These are phyloP conservation scores for Hebeloma cylindrosporum DNA, from an alignment of 768 basidiomycete genomes.

Conservation along the genomic window DNA sequence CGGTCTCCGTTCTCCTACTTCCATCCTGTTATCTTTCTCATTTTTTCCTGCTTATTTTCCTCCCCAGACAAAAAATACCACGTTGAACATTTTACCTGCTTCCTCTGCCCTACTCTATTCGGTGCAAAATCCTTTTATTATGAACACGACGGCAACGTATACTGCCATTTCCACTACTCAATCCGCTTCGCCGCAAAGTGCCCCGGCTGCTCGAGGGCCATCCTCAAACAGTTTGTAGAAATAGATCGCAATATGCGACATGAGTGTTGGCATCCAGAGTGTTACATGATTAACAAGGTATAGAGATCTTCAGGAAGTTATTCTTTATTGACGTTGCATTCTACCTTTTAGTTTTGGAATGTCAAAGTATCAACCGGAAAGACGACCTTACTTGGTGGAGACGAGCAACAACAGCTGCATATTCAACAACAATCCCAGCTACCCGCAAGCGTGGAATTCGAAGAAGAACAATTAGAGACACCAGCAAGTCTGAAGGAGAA, in stretches of 20 bases:
- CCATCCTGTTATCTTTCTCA: slow-evolving; percentile 3
- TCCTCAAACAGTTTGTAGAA: slow-evolving; percentile 98
- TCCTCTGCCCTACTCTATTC: slow-evolving; percentile 92
- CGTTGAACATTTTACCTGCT: slow-evolving; percentile 99
- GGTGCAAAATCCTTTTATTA: slow-evolving; percentile 99
- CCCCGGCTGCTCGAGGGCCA: slow-evolving; percentile 95
- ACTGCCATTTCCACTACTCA: slow-evolving; percentile 99
- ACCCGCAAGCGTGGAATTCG: too few species aligned
- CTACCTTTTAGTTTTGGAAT: slow-evolving; percentile 85
- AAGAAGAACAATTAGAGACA: slow-evolving; percentile 82
- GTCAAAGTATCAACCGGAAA: slow-evolving; percentile 85
- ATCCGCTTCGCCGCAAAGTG: slow-evolving; percentile 99
- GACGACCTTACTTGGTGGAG: too few species aligned
- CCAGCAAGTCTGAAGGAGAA: slow-evolving; percentile 81
- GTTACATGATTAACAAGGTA: slow-evolving; percentile 99
- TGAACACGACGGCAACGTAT: slow-evolving; percentile 97
- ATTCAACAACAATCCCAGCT: too few species aligned
- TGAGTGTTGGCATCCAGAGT: slow-evolving; percentile 99
- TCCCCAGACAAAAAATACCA: slow-evolving; percentile 93
- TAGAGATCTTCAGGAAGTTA: slow-evolving; percentile 19
- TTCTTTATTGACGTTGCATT: background rate
- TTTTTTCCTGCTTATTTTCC: too few species aligned
- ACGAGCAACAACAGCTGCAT: too few species aligned
- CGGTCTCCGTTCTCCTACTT: slow-evolving; percentile 21
- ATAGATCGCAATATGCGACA: slow-evolving; percentile 98